A percentile compares a stretch with the other conserved stretches of the same genome.
Conservation (phyloP, 768 basidiomycete genomes). For the Tulasnella sp. region DNA sequence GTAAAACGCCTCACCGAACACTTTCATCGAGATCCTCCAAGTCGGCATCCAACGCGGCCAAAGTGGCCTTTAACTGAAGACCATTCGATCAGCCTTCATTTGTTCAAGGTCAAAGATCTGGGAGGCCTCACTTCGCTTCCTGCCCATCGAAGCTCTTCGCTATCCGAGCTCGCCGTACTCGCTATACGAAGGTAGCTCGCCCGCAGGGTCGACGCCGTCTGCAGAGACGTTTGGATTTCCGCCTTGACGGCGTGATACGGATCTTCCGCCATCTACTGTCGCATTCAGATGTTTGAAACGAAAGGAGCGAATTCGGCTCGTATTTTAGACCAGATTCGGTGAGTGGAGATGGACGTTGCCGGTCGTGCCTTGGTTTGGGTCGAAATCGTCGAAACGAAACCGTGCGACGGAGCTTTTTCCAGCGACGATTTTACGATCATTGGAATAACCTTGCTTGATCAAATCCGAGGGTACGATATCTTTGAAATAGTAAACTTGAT, state of each 20-base stretch:
- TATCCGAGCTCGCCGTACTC: conserved; percentile 58
- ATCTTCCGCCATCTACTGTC: conserved; percentile 31
- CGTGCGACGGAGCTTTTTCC: too few relatives aligned
- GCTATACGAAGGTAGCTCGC: conserved; percentile 70
- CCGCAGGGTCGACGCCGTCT: conserved; percentile 55
- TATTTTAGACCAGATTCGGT: background rate
- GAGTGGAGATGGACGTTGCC: background rate
- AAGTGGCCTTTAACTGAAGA: conserved; percentile 52
- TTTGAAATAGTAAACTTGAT: too few relatives aligned
- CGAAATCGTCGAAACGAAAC: background rate
- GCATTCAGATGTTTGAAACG: background rate
- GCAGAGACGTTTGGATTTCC: conserved; percentile 67
- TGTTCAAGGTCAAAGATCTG: background rate
- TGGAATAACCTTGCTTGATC: too few relatives aligned
- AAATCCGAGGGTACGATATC: too few relatives aligned
- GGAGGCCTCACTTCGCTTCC: conserved; percentile 51
- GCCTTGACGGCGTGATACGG: conserved; percentile 81
- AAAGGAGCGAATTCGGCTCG: background rate
- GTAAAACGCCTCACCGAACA: conserved; percentile 49
- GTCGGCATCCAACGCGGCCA: conserved; percentile 73
- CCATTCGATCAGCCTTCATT: background rate
- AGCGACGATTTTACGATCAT: too few relatives aligned
- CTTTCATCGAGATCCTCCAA: conserved; percentile 90
- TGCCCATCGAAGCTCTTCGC: conserved; percentile 72
- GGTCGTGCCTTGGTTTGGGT: background rate